phyloP scores from a whole-genome alignment of 2,329 filamentous ascomycete genomes.

The Ascocoryne sarcoides region DNA sequence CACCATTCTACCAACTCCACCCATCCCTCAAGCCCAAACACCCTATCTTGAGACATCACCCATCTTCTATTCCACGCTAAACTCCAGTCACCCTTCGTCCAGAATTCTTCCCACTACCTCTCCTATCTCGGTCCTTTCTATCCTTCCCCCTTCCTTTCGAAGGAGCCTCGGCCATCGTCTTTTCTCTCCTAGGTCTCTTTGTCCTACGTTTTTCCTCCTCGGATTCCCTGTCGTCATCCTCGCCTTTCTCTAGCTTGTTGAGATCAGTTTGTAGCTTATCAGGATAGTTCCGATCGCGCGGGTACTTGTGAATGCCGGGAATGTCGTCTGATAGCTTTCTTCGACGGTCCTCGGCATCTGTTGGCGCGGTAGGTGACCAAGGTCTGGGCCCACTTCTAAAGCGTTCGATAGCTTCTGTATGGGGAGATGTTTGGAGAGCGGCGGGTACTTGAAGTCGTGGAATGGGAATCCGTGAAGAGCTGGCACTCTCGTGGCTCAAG shows the following conservation, averaged over 20 bases:
- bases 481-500: neutral
- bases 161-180: neutral
- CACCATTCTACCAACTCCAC: too few species aligned
- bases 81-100: too few species aligned
- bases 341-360: slow-evolving; percentile 1
- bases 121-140: neutral
- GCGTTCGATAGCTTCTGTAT: neutral
- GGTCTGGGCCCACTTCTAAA: neutral
- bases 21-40: too few species aligned
- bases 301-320: slow-evolving; percentile 4
- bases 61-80: too few species aligned
- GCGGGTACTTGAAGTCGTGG: neutral
- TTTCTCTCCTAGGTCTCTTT: slow-evolving; percentile 4
- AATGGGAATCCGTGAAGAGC: neutral
- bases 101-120: neutral
- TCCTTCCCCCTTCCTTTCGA: neutral
- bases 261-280: slow-evolving; percentile 9
- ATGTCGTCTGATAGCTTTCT: slow-evolving; percentile 1
- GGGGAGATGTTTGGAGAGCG: neutral
- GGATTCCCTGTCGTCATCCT: neutral
- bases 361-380: slow-evolving; percentile 3
- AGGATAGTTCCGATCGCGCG: neutral
- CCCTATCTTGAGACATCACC: too few species aligned
- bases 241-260: neutral
- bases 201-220: slow-evolving; percentile 1